Percentiles rank a stretch among this genome's conserved stretches.
Conservation (phyloP, 2,329 filamentous ascomycete species). For the Alternaria ethzedia region DNA sequence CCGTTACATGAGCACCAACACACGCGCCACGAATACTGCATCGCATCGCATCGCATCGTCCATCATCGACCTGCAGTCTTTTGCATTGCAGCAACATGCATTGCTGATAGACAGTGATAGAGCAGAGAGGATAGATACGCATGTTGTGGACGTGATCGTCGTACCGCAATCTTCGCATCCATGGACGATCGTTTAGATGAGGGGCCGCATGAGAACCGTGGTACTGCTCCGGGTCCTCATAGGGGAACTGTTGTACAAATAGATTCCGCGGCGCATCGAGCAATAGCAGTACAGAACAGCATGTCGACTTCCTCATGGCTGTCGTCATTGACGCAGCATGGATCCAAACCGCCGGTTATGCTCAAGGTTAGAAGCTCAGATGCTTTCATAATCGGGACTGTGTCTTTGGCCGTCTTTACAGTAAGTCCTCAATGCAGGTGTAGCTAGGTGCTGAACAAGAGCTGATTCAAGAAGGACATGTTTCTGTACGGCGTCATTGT, state of each 20-base stretch:
- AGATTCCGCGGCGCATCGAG: neutral
- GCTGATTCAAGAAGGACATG: constrained; percentile 56
- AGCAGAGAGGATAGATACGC: neutral
- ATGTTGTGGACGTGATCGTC: neutral
- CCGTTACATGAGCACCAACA: neutral
- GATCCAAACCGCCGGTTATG: constrained; percentile 37
- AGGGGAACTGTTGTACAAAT: neutral
- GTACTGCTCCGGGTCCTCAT: neutral
- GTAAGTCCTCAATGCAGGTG: constrained; percentile 19
- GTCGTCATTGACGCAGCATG: constrained; percentile 37
- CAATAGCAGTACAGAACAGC: neutral
- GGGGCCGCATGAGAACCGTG: neutral
- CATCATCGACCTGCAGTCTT: neutral
- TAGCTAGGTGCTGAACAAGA: neutral
- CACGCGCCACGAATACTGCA: neutral
- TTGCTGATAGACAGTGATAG: neutral
- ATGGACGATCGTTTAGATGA: neutral
- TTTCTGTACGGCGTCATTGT: constrained; percentile 71
- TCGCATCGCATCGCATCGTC: neutral
- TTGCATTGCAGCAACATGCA: neutral
- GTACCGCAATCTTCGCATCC: neutral
- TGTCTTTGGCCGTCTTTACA: constrained; percentile 47
- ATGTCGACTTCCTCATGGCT: constrained; percentile 36
- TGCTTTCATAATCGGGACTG: constrained; percentile 43
- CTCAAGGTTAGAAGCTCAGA: constrained; percentile 43